A percentile compares a stretch with the other conserved stretches of the same genome.
phyloP scores from a whole-genome alignment of 192 early-diverging fungal genomes.

The Jimgerdemannia flammicorona region DNA sequence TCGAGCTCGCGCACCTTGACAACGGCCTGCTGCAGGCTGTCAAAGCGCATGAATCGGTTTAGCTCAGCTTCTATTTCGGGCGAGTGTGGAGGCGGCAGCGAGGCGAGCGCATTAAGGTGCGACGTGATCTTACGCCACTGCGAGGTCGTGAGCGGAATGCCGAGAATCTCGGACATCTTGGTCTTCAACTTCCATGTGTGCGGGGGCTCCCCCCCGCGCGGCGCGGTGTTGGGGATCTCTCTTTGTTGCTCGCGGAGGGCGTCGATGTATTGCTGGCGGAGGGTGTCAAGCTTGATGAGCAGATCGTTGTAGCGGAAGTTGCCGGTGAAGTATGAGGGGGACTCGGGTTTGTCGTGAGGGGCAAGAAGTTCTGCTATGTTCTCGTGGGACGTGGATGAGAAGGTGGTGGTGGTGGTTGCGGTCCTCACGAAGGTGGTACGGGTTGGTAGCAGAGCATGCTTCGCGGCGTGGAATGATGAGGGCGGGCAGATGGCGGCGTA shows the following conservation, averaged over 20 bases:
- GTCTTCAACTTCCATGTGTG: conserved; percentile 34
- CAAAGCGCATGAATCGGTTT: conserved; percentile 23
- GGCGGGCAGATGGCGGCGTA: neutral
- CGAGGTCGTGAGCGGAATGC: conserved; percentile 46
- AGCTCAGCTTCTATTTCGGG: conserved; percentile 28
- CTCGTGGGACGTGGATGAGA: neutral
- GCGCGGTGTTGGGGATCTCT: neutral
- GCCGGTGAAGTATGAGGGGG: conserved; percentile 86
- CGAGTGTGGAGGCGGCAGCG: conserved; percentile 31
- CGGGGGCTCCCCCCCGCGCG: neutral
- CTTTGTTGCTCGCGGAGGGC: neutral
- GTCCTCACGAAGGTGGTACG: neutral
- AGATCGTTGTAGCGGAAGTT: conserved; percentile 76
- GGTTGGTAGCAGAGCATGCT: neutral
- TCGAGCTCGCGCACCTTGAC: conserved; percentile 51
- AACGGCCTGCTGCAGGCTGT: conserved; percentile 28
- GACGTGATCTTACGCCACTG: conserved; percentile 48
- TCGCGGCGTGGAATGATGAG: neutral
- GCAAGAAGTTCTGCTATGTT: conserved; percentile 27
- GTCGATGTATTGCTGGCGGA: conserved; percentile 22
- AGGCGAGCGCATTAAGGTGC: conserved; percentile 42
- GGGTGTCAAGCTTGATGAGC: conserved; percentile 61
- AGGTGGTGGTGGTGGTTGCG: neutral
- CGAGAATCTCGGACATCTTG: conserved; percentile 38
- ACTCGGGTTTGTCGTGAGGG: conserved; percentile 49